Percentiles rank a stretch among this genome's conserved stretches.
Conservation (phyloP, 208 protist genomes). For the Wallacemonas rigidus region DNA sequence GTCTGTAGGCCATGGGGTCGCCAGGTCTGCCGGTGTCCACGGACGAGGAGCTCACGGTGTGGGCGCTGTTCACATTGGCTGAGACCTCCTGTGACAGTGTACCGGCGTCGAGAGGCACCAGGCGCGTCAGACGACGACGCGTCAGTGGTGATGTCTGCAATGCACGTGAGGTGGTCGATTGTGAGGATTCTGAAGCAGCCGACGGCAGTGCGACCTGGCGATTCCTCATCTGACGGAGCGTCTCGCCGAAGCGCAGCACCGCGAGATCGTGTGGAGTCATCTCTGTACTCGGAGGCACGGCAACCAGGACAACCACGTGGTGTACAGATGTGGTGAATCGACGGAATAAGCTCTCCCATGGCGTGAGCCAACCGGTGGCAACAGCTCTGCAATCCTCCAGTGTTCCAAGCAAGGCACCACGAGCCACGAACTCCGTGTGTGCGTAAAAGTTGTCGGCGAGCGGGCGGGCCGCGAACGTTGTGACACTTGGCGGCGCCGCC, state of each 20-base stretch:
- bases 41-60: neutral
- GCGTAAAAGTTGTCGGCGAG: neutral
- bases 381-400: neutral
- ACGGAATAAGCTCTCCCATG: slow-evolving; percentile 1
- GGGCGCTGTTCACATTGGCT: neutral
- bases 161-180: no score
- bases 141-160: no score
- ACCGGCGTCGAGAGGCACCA: neutral
- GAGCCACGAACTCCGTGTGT: slow-evolving; percentile 7
- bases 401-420: neutral
- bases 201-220: neutral
- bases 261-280: neutral
- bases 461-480: no score
- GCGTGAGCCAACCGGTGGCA: neutral
- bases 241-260: neutral
- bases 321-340: neutral
- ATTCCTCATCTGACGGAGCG: neutral
- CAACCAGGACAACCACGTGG: neutral
- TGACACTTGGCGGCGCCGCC: neutral
- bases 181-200: no score
- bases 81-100: neutral
- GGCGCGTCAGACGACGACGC: neutral
- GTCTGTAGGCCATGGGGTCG: neutral
- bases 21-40: neutral
- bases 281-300: neutral